Conservation (phyloP, 2,329 filamentous ascomycete genomes). For the Xylariaceae sp. region DNA sequence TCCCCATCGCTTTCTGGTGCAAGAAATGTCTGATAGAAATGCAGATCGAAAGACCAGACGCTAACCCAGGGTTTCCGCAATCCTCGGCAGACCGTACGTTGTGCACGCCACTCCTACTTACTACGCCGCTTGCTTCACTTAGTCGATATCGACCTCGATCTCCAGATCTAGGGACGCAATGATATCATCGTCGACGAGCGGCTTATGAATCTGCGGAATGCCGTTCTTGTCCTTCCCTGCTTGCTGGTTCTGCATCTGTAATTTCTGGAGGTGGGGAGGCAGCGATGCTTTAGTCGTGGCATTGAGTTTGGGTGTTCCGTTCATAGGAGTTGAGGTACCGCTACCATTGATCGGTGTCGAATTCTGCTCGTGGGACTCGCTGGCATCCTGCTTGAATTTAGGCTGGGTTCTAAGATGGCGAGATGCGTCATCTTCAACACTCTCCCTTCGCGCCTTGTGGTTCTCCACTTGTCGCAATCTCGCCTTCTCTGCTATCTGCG, state of each 20-base stretch:
- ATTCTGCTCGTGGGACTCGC: conserved; percentile 53
- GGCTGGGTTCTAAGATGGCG: conserved; percentile 68
- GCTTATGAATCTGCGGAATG: conserved; percentile 72
- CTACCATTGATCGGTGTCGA: conserved; percentile 53
- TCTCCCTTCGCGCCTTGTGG: conserved; percentile 65
- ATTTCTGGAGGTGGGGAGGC: conserved; percentile 57
- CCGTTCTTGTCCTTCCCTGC: conserved; percentile 63
- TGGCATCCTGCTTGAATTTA: conserved; percentile 68
- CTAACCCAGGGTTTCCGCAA: not conserved
- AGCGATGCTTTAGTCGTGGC: conserved; percentile 45
- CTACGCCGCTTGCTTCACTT: not conserved
- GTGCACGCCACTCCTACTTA: not conserved
- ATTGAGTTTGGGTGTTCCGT: conserved; percentile 53
- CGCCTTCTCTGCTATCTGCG: conserved; percentile 79
- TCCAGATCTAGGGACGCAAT: conserved; percentile 87
- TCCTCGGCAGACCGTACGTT: not conserved
- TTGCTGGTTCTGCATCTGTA: conserved; percentile 55
- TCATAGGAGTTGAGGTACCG: conserved; percentile 54
- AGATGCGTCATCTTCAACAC: conserved; percentile 59
- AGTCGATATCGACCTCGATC: conserved; percentile 84
- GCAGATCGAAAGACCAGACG: not conserved
- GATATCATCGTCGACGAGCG: conserved; percentile 87
- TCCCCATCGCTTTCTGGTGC: too few relatives aligned
- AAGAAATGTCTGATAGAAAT: not conserved
- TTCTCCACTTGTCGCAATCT: conserved; percentile 62